Conservation (phyloP, 2,329 filamentous ascomycete genomes). For the Neoscytalidium dimidiatum region DNA sequence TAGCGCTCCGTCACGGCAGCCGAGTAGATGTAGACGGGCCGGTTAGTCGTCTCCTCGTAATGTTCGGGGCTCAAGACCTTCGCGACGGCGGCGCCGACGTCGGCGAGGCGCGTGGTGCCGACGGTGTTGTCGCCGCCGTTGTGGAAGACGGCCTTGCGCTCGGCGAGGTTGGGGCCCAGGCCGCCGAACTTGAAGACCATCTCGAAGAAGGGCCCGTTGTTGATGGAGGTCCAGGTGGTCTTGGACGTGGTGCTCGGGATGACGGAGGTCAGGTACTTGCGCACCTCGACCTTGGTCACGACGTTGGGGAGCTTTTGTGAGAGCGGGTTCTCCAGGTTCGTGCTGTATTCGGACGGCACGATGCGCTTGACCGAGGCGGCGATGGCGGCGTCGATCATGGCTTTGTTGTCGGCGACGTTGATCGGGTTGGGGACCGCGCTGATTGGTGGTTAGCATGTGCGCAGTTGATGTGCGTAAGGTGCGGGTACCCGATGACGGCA, state of each 20-base stretch:
- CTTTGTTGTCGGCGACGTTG: neutral
- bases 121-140: neutral
- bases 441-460: neutral
- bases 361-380: slow-evolving; percentile 35
- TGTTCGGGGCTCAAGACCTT: neutral
- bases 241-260: neutral
- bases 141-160: neutral
- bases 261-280: slow-evolving; percentile 15
- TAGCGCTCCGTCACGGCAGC: neutral
- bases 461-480: neutral
- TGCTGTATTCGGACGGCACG: slow-evolving; percentile 37
- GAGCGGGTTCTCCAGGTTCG: slow-evolving; percentile 20
- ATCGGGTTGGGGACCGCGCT: slow-evolving; percentile 4
- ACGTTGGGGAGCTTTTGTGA: slow-evolving; percentile 19
- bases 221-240: neutral
- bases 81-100: neutral
- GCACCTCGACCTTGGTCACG: slow-evolving; percentile 21
- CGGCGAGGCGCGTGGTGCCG: neutral
- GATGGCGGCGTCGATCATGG: slow-evolving; percentile 37
- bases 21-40: neutral
- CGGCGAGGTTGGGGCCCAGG: neutral
- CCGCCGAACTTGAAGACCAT: neutral
- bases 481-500: slow-evolving; percentile 7
- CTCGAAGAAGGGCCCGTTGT: neutral
- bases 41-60: neutral